Conservation (phyloP, 345 rosid genomes). For the Cochlearia excelsa region DNA sequence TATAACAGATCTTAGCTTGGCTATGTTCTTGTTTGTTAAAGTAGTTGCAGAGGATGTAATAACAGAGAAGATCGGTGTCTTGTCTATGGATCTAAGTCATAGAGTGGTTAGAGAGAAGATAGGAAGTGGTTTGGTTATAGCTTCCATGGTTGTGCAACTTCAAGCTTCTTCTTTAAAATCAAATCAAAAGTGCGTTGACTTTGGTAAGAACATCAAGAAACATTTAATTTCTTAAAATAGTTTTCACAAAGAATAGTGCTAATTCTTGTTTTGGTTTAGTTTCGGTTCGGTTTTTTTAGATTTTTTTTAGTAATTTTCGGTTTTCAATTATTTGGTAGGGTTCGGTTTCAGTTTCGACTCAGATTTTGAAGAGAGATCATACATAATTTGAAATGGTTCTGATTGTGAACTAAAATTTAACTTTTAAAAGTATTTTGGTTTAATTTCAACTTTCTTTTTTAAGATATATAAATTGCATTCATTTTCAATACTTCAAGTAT, state of each 20-base stretch:
- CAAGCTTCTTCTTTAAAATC: conserved; percentile 30
- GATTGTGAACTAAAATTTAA: no score
- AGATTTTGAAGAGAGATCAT: no score
- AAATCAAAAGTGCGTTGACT: conserved; percentile 24
- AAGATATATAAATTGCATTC: no score
- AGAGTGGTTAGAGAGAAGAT: conserved; percentile 72
- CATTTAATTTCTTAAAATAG: background rate
- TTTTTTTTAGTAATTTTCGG: no score
- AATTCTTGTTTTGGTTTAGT: no score
- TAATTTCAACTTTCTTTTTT: no score
- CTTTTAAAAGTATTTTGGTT: no score
- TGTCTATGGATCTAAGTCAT: conserved; percentile 60
- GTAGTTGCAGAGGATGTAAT: conserved; percentile 46
- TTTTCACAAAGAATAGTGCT: no score
- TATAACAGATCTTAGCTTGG: conserved; percentile 38
- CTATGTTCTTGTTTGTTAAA: conserved; percentile 51
- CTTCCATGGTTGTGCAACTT: conserved; percentile 67
- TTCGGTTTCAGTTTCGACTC: no score
- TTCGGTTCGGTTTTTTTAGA: background rate
- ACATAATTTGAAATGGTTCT: no score
- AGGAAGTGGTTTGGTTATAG: conserved; percentile 66
- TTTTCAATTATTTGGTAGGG: no score
- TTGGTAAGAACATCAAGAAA: conserved; percentile 38
- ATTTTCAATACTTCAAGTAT: no score
- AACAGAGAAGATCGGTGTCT: conserved; percentile 43